phyloP scores from a whole-genome alignment of 2,329 filamentous ascomycete genomes.

The Apiospora koreana region DNA sequence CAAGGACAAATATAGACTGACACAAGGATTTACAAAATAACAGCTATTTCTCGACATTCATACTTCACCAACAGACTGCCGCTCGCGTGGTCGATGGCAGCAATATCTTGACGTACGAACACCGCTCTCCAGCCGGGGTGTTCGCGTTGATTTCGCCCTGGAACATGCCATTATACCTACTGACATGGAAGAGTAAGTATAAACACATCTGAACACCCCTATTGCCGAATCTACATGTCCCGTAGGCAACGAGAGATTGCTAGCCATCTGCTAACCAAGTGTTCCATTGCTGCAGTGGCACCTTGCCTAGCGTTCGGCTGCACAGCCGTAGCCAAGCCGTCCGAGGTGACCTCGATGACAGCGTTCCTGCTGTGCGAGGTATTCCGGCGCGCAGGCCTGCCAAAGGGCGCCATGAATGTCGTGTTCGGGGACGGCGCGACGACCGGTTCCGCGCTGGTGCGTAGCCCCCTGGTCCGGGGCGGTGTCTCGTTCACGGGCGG shows the following conservation, averaged over 20 bases:
- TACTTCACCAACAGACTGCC: constrained; percentile 33
- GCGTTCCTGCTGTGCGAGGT: constrained; percentile 31
- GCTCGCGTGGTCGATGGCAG: constrained; percentile 32
- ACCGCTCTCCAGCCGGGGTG: constrained; percentile 35
- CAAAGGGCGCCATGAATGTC: constrained; percentile 33
- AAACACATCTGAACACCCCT: no score
- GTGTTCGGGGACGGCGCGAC: constrained; percentile 34
- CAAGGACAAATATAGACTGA: neutral
- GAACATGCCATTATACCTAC: constrained; percentile 38
- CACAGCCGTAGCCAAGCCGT: constrained; percentile 36
- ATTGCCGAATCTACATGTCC: no score
- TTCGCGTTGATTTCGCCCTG: constrained; percentile 37
- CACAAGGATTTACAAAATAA: neutral
- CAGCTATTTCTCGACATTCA: constrained; percentile 37
- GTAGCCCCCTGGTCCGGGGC: constrained; percentile 27
- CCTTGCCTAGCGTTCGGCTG: constrained; percentile 37
- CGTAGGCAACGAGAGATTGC: no score
- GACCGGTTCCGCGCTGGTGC: constrained; percentile 31
- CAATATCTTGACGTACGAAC: constrained; percentile 34
- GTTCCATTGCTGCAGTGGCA: constrained; percentile 21
- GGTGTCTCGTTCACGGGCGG: constrained; percentile 36
- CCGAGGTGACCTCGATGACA: constrained; percentile 34
- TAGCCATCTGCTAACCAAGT: neutral
- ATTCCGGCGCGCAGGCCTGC: constrained; percentile 27
- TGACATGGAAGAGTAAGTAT: constrained; percentile 31